Conservation (phyloP, 2,329 filamentous ascomycete species). For the Fusarium tjaetaba region DNA sequence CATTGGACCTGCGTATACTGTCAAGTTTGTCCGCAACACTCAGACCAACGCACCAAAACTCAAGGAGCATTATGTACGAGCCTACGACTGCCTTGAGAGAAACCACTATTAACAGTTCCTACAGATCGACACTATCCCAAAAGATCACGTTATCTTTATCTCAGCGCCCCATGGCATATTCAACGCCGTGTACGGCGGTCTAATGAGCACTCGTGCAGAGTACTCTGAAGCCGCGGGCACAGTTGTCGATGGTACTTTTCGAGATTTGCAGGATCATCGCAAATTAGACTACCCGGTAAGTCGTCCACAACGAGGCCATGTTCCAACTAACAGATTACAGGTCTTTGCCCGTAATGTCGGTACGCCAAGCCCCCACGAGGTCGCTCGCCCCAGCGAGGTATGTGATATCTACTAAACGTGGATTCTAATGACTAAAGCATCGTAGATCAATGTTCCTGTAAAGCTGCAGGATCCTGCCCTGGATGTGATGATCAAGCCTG, state of each 20-base stretch:
- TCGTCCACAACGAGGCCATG: fast-evolving
- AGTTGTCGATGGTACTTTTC: conserved; percentile 13
- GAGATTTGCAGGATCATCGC: conserved; percentile 32
- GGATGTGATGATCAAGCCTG: background rate
- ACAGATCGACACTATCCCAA: background rate
- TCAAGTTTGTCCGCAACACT: background rate
- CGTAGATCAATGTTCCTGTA: conserved; percentile 11
- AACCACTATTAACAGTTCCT: fast-evolving
- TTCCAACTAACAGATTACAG: fast-evolving
- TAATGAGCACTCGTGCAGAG: conserved; percentile 26
- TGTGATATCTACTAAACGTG: fast-evolving
- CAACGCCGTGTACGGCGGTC: conserved; percentile 25
- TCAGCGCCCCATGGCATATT: conserved; percentile 11
- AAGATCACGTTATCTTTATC: conserved; percentile 18
- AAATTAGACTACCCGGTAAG: conserved; percentile 14
- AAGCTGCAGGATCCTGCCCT: conserved; percentile 11
- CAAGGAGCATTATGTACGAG: background rate
- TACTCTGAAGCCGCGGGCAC: conserved; percentile 8
- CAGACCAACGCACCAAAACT: background rate
- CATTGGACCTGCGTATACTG: background rate
- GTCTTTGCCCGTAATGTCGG: conserved; percentile 16
- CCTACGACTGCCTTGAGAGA: fast-evolving
- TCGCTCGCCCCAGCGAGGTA: conserved; percentile 9
- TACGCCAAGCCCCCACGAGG: conserved; percentile 4
- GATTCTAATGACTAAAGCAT: fast-evolving